Percentiles rank a stretch among this genome's conserved stretches.
Evolutionary conservation across 2,329 filamentous ascomycete species (phyloP).

Genomic region (Harringtonia lauricola): DNA sequence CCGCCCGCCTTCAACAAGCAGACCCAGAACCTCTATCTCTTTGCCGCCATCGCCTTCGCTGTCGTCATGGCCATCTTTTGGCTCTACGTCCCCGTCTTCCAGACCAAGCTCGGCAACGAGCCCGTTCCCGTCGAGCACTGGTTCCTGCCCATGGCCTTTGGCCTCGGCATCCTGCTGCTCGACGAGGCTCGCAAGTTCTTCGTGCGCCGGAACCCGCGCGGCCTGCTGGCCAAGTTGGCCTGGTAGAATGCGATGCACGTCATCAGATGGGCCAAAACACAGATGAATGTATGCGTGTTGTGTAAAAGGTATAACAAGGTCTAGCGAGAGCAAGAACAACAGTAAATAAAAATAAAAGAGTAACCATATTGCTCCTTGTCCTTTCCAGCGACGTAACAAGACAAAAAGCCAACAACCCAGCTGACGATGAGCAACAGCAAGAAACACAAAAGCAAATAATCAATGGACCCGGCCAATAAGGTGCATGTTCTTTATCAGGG

Average conservation of each 20-base stretch:
- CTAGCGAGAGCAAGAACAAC: background rate
- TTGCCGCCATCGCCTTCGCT: conserved; percentile 60
- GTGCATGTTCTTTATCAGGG: background rate
- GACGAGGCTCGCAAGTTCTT: conserved; percentile 57
- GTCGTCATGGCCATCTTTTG: conserved; percentile 60
- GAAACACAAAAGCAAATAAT: background rate
- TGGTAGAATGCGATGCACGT: conserved; percentile 34
- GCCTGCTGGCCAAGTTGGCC: conserved; percentile 46
- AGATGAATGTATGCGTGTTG: too few relatives aligned
- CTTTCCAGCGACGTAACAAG: too few relatives aligned
- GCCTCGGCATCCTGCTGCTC: conserved; percentile 48
- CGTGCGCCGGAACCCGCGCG: conserved; percentile 47
- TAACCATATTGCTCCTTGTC: too few relatives aligned
- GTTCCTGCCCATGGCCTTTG: conserved; percentile 67
- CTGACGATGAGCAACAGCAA: too few relatives aligned
- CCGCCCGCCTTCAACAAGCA: conserved; percentile 53
- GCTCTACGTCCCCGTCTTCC: conserved; percentile 56
- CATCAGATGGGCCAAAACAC: background rate
- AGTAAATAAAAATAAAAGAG: too few relatives aligned
- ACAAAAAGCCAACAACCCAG: too few relatives aligned
- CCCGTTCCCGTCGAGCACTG: conserved; percentile 60
- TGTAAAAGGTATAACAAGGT: too few relatives aligned
- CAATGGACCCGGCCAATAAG: background rate
- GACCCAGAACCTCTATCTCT: conserved; percentile 57
- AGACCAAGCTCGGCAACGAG: conserved; percentile 48